Evolutionary conservation across 305 asterid genomes (phyloP), one percentile per base, ranked within the genome.

Genomic region (Fraxinus platypoda): DNA sequence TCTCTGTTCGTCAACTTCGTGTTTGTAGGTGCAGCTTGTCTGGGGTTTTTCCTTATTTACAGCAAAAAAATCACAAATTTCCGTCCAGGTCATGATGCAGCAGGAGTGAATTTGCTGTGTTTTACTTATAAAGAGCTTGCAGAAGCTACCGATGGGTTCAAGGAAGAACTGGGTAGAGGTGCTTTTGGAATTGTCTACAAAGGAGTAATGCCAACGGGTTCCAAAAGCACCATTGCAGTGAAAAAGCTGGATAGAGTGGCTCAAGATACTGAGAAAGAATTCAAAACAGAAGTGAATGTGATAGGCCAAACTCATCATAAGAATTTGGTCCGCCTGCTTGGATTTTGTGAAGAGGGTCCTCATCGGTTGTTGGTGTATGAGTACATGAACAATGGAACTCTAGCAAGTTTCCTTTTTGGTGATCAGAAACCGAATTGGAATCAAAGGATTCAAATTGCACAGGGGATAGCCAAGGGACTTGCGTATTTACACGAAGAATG

Each of bases 291-390:
- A 84, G 86, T 86, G 84, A 82, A 9, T 57, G 72, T 54, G 17
- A 88, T 88, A 38, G 88, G 91, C 74, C 85, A 78, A 62, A 84
- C 89, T 31, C 87, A 87, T 71, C 91, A 88, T 79, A 84, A 57
- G 78, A 88, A 88, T 80, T 72, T 88, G 82, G 86, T 88, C 38
- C 86, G 85, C 43, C 49, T 87, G 75, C 71, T 82, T 2, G 87
- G 87, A 28, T 88, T 77, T 73, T 86, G 89, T 76, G 85, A 84
- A 26, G 86, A 88, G 26, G 89, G 89, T 13, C 54, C 82, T 0
- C 74, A 86, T 43, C 85, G 87, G 68, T 80, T 86, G 41, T 70
- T 87, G 35, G 87, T 87, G 15, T 85, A 85, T 26, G 89, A 85
- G 59, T 86, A 86, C 82, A 88, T 81, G 77, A 75, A 84, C 81